Conservation (phyloP, 257 asterid genomes). For the Lycium ferocissimum region DNA sequence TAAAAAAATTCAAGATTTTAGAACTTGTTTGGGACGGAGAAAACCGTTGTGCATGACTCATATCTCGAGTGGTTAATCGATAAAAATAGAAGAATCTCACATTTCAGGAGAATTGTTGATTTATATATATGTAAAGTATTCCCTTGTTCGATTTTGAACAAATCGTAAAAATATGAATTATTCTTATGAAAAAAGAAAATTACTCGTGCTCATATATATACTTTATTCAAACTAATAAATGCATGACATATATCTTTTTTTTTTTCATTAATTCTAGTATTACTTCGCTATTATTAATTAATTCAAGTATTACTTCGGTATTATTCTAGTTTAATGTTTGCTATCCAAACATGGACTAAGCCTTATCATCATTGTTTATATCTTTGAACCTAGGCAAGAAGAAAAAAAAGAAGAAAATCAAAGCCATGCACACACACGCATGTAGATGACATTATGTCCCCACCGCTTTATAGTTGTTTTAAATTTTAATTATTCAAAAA, state of each 20-base stretch:
- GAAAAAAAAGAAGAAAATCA: background rate
- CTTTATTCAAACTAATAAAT: too few relatives aligned
- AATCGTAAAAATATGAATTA: too few relatives aligned
- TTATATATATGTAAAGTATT: too few relatives aligned
- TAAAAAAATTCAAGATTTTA: background rate
- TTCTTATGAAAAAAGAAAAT: too few relatives aligned
- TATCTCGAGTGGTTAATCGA: background rate
- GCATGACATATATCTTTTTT: too few relatives aligned
- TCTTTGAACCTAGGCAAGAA: background rate
- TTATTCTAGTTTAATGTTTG: background rate
- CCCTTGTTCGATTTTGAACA: too few relatives aligned
- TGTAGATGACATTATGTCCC: background rate
- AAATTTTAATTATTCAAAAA: background rate
- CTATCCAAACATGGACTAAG: background rate
- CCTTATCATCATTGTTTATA: background rate
- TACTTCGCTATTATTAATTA: too few relatives aligned
- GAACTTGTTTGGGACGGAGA: background rate
- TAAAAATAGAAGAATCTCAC: too few relatives aligned
- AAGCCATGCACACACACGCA: slow-evolving; percentile 13
- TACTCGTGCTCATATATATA: too few relatives aligned
- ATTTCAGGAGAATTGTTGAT: too few relatives aligned
- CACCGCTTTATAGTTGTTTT: background rate
- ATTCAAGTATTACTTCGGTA: too few relatives aligned
- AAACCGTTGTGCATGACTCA: background rate
- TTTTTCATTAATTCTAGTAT: too few relatives aligned